These are phyloP conservation scores for Lodderomyces parapsilosis DNA, from an alignment of 1,139 yeast species.

Conservation along the genomic window DNA sequence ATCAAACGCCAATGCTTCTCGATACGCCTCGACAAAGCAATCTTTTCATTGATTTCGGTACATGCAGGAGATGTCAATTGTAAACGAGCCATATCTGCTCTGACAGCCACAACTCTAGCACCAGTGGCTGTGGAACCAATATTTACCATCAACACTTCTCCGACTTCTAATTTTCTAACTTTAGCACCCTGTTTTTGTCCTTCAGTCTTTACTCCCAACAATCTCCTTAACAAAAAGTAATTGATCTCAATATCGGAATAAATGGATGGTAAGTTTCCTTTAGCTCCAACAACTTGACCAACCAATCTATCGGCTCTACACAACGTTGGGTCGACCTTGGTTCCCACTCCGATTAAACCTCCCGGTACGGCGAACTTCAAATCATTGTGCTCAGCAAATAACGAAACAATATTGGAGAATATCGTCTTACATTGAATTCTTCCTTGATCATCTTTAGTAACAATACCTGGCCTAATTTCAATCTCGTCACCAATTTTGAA, in stretches of 20 bases:
- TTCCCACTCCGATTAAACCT: constrained; percentile 99
- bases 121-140: constrained; percentile 99
- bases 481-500: constrained; percentile 97
- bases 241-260: constrained; percentile 97
- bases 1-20: constrained; percentile 99
- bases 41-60: constrained; percentile 97
- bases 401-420: constrained; percentile 87
- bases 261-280: constrained; percentile 91
- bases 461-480: constrained; percentile 98
- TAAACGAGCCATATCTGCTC: constrained; percentile 99
- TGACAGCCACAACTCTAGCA: constrained; percentile 96
- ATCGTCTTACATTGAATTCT: constrained; percentile 95
- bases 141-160: constrained; percentile 97
- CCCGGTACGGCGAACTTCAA: constrained; percentile 99
- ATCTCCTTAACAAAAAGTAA: constrained; percentile 93
- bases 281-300: constrained; percentile 98
- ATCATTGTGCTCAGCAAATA: constrained; percentile 97
- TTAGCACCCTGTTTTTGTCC: constrained; percentile 94
- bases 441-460: constrained; percentile 90
- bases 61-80: constrained; percentile 98
- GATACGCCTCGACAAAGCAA: constrained; percentile 97
- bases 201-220: constrained; percentile 97
- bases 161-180: constrained; percentile 90
- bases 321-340: constrained; percentile 96
- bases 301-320: constrained; percentile 99